Evolutionary conservation across 106 monocot species (phyloP).

Genomic region (Phalaenopsis aphrodite): DNA sequence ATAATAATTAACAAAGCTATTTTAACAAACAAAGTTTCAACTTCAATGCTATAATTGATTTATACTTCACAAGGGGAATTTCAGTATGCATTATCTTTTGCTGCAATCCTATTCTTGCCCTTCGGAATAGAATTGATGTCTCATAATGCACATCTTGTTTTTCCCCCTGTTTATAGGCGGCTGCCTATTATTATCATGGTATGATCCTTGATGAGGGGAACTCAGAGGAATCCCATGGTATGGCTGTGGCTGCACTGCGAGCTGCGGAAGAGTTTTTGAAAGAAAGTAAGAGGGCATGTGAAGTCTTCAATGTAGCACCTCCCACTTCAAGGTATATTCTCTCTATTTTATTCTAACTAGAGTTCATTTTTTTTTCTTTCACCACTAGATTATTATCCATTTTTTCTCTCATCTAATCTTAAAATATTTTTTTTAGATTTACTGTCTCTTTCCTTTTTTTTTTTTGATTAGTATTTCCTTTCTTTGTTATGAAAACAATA

Average conservation of each 20-base stretch:
- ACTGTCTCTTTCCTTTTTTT: neutral
- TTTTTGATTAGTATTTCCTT: neutral
- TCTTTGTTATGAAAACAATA: neutral
- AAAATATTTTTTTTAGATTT: neutral
- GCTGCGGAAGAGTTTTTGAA: slow-evolving; percentile 51
- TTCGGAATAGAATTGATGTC: neutral
- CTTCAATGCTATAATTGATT: neutral
- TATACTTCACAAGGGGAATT: neutral
- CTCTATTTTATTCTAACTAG: neutral
- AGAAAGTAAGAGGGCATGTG: slow-evolving; percentile 41
- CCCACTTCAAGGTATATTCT: slow-evolving; percentile 39
- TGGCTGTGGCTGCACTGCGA: slow-evolving; percentile 44
- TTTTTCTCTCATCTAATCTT: neutral
- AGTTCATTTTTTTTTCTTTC: neutral
- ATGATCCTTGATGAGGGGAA: slow-evolving; percentile 60
- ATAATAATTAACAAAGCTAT: neutral
- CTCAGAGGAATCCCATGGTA: slow-evolving; percentile 39
- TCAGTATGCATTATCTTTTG: neutral
- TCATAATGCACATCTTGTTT: neutral
- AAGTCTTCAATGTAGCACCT: slow-evolving; percentile 27
- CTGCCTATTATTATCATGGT: slow-evolving; percentile 64
- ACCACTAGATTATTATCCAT: neutral
- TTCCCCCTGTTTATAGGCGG: slow-evolving; percentile 21
- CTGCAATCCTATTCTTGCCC: neutral
- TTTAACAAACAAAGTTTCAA: neutral